Base-by-base conservation (phyloP, 805 yeast species). In the Sporopachydermia lactativora region DNA sequence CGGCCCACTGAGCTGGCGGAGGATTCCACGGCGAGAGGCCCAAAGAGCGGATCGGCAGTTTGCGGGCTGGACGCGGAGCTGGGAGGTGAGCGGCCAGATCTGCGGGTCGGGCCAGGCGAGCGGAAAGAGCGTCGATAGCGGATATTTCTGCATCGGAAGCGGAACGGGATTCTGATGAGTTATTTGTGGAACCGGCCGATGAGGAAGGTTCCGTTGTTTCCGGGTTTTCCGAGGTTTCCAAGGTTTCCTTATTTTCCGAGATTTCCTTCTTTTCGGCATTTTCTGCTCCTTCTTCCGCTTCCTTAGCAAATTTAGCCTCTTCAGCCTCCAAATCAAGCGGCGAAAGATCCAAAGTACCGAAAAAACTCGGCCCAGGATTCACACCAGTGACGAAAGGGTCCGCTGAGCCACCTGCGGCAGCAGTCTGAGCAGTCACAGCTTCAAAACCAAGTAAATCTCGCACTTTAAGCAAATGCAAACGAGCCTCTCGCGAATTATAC, bases 21-120 rank as follows among this genome's bases (percentile, higher is more conserved):
- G 96, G 95, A 47, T 82, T 78, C 92, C 95, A 89, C 41, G 74
- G 72, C 11, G 95, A 82, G 39, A 85, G 56, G 41, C 67, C 71
- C 45, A 92, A 60, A 5, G 89, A 81, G 41, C 69, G 66, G 14
- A 73, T 63, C 6, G 59, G 58, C n/a, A 64, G 54, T 18, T 42
- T 45, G n/a, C 53, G 52, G n/a, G 41, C 18, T n/a, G 35, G 15
- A 13, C 18, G 31, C 8, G 47, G 35, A 15, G 41, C 19, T 37
- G 17, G 55, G 37, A 31, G 48, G 39, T 6, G 13, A 4, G 37
- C 16, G 13, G 43, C 45, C 13, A 43, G 43, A 17, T 47, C 36
- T 8, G 38, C 31, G 5, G 35, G 16, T 8, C 45, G 44, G 13
- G 42, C 37, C 15, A 46, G 41, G 55, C 44, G 13, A 19, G n/a